A percentile compares a stretch with the other conserved stretches of the same genome.
These are phyloP conservation scores for Pichia ethanolica DNA, from an alignment of 805 yeast genomes.

Conservation along the genomic window DNA sequence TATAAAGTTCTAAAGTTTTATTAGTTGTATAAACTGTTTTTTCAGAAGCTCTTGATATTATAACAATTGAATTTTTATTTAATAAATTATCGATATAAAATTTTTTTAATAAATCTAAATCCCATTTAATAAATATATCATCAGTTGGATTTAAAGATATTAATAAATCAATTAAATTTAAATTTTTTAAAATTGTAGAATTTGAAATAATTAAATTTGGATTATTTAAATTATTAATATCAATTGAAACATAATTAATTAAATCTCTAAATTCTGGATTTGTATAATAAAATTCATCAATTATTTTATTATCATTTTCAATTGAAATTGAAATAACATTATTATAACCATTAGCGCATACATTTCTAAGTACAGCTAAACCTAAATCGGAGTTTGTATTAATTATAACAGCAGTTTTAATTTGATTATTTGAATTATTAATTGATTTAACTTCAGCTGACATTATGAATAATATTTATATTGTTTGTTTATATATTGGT, in stretches of 20 bases:
- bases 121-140: conserved; percentile 5
- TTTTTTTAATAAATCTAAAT: conserved; percentile 3
- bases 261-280: conserved; percentile 7
- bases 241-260: neutral
- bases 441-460: too few relatives aligned
- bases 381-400: conserved; percentile 2
- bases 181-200: neutral
- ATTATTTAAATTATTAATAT: neutral
- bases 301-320: neutral
- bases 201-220: neutral
- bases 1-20: neutral
- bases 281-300: neutral
- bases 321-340: neutral
- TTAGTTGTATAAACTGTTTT: conserved; percentile 2
- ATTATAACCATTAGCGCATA: neutral
- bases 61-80: neutral
- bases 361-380: neutral
- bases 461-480: too few relatives aligned
- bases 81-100: neutral
- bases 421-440: neutral
- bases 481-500: too few relatives aligned
- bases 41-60: neutral
- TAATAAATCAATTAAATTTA: neutral
- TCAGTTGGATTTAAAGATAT: conserved; percentile 7
- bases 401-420: neutral